A percentile compares a stretch with the other conserved stretches of the same genome.
phyloP scores from a whole-genome alignment of 495 filamentous ascomycete genomes.

The Daldinia caldariorum region DNA sequence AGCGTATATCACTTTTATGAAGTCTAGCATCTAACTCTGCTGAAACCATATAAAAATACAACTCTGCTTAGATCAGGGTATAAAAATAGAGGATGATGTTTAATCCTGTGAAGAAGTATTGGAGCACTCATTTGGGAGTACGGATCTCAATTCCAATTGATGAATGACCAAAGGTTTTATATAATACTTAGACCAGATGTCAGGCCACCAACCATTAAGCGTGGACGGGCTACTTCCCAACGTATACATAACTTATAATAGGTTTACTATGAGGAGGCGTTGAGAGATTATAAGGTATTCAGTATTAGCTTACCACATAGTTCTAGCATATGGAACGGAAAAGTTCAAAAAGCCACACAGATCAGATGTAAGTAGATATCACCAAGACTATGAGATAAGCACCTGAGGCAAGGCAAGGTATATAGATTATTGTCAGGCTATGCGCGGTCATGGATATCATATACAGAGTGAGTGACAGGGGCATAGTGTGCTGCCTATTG shows the following conservation, averaged over 20 bases:
- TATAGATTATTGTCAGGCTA: too few relatives aligned
- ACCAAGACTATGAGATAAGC: too few relatives aligned
- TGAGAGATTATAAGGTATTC: background rate
- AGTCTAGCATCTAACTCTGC: background rate
- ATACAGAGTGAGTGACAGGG: too few relatives aligned
- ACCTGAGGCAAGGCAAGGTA: too few relatives aligned
- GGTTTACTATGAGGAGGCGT: background rate
- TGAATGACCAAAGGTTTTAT: background rate
- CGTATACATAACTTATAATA: background rate
- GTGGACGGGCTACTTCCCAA: background rate
- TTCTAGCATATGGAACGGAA: background rate
- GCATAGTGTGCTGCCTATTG: too few relatives aligned
- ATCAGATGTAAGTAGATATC: background rate
- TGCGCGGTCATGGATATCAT: too few relatives aligned
- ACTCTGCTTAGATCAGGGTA: background rate
- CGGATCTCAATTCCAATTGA: too few relatives aligned
- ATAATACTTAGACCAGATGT: background rate
- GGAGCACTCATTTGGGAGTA: background rate
- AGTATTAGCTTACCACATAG: background rate
- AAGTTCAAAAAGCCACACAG: background rate
- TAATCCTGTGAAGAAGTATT: background rate
- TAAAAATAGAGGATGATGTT: background rate
- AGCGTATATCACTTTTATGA: background rate
- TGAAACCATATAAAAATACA: background rate
- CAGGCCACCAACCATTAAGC: background rate